Evolutionary conservation across 208 protist genomes (phyloP).

Genomic region (Strigomonas galati): DNA sequence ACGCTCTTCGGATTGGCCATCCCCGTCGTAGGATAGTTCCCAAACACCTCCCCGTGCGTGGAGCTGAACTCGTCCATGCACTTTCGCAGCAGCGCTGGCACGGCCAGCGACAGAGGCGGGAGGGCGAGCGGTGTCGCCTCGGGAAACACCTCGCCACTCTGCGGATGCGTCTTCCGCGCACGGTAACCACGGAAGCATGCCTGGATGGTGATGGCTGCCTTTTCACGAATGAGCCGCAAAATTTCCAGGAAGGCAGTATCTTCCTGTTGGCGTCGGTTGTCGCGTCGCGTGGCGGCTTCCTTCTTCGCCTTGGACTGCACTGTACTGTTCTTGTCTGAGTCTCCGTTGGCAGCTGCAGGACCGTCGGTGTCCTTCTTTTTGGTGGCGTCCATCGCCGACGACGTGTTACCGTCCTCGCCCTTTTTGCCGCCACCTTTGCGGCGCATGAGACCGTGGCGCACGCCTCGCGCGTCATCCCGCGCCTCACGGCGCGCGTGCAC

Average conservation of each 20-base stretch:
- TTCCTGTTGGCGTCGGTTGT: constrained; percentile 46
- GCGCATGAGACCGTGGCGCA: background rate
- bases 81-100: constrained; percentile 33
- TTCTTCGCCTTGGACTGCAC: constrained; percentile 7
- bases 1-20: constrained; percentile 22
- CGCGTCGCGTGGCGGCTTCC: constrained; percentile 17
- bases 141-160: background rate
- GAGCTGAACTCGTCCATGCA: constrained; percentile 21
- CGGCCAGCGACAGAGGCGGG: constrained; percentile 12
- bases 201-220: constrained; percentile 69
- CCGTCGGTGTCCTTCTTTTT: too few species aligned
- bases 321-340: background rate
- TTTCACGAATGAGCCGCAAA: constrained; percentile 31
- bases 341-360: too few species aligned
- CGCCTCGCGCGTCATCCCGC: constrained; percentile 24
- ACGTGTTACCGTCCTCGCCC: background rate
- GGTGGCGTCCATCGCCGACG: background rate
- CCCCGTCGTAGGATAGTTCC: constrained; percentile 34
- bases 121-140: background rate
- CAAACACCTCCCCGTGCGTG: constrained; percentile 49
- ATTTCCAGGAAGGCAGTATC: constrained; percentile 68
- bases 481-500: constrained; percentile 51
- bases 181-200: constrained; percentile 44
- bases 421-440: background rate
- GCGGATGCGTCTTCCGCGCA: background rate